Evolutionary conservation across 805 yeast genomes (phyloP).

Genomic region (Yarrowia bubula): DNA sequence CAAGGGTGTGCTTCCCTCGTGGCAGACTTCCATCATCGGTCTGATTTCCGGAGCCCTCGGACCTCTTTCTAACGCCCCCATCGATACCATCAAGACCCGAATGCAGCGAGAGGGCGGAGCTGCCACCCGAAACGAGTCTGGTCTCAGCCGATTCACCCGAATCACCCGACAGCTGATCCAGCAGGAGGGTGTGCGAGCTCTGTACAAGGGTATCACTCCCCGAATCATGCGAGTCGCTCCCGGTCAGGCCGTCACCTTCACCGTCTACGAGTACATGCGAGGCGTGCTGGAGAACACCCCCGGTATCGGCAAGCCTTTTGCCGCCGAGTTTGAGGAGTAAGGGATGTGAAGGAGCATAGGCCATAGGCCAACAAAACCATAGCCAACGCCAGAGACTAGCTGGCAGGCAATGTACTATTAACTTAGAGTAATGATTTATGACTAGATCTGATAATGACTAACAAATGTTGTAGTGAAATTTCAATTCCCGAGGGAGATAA

Average conservation of each 20-base stretch:
- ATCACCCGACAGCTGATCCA: conserved; percentile 77
- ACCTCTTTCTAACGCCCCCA: conserved; percentile 95
- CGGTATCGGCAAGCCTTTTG: conserved; percentile 27
- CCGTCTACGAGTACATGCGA: conserved; percentile 89
- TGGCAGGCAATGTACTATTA: conserved; percentile 19
- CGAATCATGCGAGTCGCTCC: conserved; percentile 99
- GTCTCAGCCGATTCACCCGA: conserved; percentile 72
- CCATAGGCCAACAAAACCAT: conserved; percentile 11
- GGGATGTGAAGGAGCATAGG: background rate
- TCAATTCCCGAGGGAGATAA: background rate
- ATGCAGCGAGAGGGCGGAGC: conserved; percentile 83
- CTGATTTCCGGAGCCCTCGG: conserved; percentile 95
- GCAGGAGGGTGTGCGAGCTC: conserved; percentile 85
- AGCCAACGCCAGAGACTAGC: background rate
- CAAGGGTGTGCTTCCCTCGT: conserved; percentile 72
- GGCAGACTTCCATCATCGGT: conserved; percentile 93
- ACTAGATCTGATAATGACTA: no score
- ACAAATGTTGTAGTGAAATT: no score
- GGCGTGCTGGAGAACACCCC: conserved; percentile 49
- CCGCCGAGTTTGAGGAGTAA: conserved; percentile 27
- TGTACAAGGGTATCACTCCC: conserved; percentile 97
- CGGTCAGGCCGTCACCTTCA: conserved; percentile 97
- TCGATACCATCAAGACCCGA: conserved; percentile 95
- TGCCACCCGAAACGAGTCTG: conserved; percentile 51
- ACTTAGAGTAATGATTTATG: conserved; percentile 27